These are phyloP conservation scores for Solanum raphanifolium DNA, from an alignment of 257 asterid species.

Conservation along the genomic window DNA sequence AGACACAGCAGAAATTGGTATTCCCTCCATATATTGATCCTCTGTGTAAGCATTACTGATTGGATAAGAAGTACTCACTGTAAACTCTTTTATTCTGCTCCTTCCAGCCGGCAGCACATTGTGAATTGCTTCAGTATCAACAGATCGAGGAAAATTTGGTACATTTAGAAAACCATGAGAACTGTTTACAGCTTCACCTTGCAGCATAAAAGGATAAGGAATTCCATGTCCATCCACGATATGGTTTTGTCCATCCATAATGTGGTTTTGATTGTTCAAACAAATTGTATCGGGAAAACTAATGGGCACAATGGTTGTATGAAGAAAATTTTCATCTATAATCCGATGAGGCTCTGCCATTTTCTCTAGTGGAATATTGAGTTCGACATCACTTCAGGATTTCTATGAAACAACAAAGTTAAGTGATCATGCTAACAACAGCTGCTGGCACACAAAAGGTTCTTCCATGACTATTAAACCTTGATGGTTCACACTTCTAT, in stretches of 20 bases:
- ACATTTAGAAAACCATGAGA: constrained; percentile 5
- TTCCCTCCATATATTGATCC: constrained; percentile 23
- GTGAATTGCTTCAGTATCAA: constrained; percentile 14
- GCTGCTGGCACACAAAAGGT: neutral
- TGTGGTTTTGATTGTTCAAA: constrained; percentile 15
- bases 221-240: constrained; percentile 28
- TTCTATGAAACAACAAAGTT: neutral
- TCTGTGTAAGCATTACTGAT: constrained; percentile 1
- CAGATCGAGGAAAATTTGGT: neutral
- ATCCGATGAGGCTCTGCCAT: constrained; percentile 20
- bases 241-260: constrained; percentile 19
- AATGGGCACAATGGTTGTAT: constrained; percentile 10
- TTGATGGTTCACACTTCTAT: neutral
- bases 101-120: constrained; percentile 9
- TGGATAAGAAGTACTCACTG: constrained; percentile 22
- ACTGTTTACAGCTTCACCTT: constrained; percentile 29
- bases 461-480: neutral
- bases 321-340: constrained; percentile 22
- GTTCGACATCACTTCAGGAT: neutral
- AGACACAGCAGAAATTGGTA: constrained; percentile 18
- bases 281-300: constrained; percentile 12
- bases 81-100: constrained; percentile 4
- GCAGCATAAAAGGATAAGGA: constrained; percentile 18
- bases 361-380: constrained; percentile 10
- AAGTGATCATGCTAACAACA: neutral